Evolutionary conservation across 2,329 filamentous ascomycete genomes (phyloP).

Genomic region (Proliferodiscus dingleyae): DNA sequence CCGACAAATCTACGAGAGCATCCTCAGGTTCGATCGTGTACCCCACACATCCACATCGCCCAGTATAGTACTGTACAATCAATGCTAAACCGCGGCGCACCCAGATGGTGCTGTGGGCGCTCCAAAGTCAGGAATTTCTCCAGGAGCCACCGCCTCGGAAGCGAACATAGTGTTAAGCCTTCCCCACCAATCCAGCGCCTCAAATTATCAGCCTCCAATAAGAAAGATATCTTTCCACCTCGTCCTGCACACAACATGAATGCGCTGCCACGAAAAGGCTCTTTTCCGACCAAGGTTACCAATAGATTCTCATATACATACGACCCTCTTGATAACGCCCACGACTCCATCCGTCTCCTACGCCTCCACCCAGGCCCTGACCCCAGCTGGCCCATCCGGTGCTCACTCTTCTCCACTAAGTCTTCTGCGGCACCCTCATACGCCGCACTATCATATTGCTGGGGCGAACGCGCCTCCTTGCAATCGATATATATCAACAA

Average conservation of each 20-base stretch:
- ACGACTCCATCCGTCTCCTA: constrained; percentile 14
- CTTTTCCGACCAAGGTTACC: background rate
- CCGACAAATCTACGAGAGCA: no score
- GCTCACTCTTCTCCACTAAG: constrained; percentile 17
- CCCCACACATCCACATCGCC: no score
- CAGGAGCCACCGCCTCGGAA: no score
- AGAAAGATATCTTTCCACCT: no score
- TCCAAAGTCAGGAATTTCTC: no score
- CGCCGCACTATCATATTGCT: constrained; percentile 24
- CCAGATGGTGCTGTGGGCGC: no score
- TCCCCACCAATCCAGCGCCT: no score
- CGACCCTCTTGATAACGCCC: constrained; percentile 7
- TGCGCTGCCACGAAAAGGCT: background rate
- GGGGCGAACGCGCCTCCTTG: constrained; percentile 12
- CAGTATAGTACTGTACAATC: no score
- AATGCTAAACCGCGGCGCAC: no score
- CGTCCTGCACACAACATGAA: background rate
- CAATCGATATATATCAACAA: constrained; percentile 13
- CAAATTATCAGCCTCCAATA: no score
- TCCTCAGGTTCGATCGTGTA: no score
- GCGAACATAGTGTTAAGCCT: no score
- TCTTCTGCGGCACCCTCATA: constrained; percentile 20
- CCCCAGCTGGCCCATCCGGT: constrained; percentile 5
- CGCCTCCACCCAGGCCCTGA: constrained; percentile 8
- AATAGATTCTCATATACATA: constrained; percentile 19